Evolutionary conservation across 2,329 filamentous ascomycete genomes (phyloP).

Genomic region (Apiospora marii): DNA sequence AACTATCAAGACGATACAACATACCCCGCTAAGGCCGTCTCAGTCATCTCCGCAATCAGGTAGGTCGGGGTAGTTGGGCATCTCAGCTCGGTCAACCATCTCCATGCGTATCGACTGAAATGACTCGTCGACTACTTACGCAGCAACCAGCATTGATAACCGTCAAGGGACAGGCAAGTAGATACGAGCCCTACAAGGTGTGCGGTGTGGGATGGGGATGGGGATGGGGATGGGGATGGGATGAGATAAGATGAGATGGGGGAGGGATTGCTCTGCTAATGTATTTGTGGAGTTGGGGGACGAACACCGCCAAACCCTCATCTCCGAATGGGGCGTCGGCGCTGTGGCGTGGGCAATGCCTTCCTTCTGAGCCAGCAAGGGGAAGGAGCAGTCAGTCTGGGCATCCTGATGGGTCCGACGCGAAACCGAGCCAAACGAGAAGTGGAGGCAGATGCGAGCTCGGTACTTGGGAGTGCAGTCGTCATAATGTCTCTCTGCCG

Average conservation of each 20-base stretch:
- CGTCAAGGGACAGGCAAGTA: background rate
- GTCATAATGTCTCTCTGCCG: constrained; percentile 22
- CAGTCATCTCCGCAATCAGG: background rate
- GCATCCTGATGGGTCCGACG: background rate
- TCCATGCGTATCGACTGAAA: background rate
- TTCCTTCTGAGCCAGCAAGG: background rate
- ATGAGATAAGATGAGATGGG: no score
- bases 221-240: background rate
- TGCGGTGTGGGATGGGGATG: constrained; percentile 10
- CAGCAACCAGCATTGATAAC: background rate
- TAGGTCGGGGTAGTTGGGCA: background rate
- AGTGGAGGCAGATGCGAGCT: constrained; percentile 7
- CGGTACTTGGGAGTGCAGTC: constrained; percentile 13
- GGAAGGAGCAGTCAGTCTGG: background rate
- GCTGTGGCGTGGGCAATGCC: background rate
- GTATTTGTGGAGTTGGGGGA: background rate
- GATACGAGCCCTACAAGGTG: constrained; percentile 5
- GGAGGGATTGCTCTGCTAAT: background rate
- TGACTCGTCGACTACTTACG: background rate
- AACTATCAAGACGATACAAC: background rate
- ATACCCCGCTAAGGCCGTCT: constrained; percentile 3
- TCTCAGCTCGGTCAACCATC: background rate
- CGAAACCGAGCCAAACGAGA: constrained; percentile 4
- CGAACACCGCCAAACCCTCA: constrained; percentile 3
- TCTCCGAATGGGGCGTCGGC: constrained; percentile 11